Evolutionary conservation across 495 filamentous ascomycete genomes (phyloP).

Genomic region (Poronia punctata): DNA sequence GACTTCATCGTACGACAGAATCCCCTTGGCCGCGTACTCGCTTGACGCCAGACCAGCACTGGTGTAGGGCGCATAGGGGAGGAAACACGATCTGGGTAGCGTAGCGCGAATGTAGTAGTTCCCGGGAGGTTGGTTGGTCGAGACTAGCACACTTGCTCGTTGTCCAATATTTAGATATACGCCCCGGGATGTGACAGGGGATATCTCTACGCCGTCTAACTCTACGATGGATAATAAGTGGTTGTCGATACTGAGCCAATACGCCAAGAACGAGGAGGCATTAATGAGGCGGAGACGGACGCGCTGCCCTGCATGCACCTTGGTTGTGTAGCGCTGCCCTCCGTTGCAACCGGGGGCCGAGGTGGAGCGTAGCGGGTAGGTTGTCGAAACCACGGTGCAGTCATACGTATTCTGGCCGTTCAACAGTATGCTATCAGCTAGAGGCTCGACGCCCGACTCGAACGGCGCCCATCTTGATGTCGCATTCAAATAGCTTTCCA

Average conservation of each 20-base stretch:
- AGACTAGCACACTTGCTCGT: constrained; percentile 20
- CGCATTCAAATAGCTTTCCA: constrained; percentile 21
- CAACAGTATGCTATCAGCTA: constrained; percentile 26
- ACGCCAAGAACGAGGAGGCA: constrained; percentile 20
- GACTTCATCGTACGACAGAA: constrained; percentile 16
- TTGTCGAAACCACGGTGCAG: constrained; percentile 23
- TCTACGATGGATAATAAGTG: constrained; percentile 25
- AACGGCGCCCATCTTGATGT: constrained; percentile 23
- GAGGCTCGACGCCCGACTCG: constrained; percentile 26
- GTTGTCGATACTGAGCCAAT: constrained; percentile 27
- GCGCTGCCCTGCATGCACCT: constrained; percentile 4
- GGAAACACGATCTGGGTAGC: constrained; percentile 22
- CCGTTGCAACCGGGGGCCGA: constrained; percentile 15
- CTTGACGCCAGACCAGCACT: constrained; percentile 18
- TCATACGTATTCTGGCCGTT: constrained; percentile 33
- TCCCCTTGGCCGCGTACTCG: constrained; percentile 16
- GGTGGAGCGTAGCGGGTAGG: constrained; percentile 9
- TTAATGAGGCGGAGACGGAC: constrained; percentile 24
- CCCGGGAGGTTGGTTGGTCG: constrained; percentile 19
- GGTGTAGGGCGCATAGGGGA: constrained; percentile 22
- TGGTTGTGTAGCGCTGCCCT: constrained; percentile 15
- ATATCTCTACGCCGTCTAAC: constrained; percentile 24
- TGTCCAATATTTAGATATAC: constrained; percentile 27
- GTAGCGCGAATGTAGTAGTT: constrained; percentile 24
- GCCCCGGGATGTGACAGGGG: constrained; percentile 18